These are phyloP conservation scores for Carpinus fangiana DNA, from an alignment of 306 rosid species.

Conservation along the genomic window DNA sequence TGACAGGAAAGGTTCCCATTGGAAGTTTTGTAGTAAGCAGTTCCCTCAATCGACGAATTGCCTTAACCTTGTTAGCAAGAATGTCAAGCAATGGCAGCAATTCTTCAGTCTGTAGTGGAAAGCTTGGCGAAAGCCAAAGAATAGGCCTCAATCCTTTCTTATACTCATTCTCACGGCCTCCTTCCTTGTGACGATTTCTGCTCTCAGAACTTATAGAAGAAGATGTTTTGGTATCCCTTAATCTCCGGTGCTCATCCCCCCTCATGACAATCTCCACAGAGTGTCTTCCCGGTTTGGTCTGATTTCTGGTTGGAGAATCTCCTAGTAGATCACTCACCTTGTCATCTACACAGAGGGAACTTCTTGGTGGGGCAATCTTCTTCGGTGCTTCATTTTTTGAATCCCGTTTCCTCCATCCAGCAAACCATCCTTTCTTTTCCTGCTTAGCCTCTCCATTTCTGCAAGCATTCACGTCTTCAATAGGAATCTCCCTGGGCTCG, in stretches of 20 bases:
- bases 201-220: constrained; percentile 49
- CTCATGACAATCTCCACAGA: constrained; percentile 67
- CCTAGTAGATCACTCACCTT: constrained; percentile 86
- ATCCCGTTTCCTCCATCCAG: constrained; percentile 94
- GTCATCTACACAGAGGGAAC: constrained; percentile 77
- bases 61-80: constrained; percentile 96
- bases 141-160: constrained; percentile 94
- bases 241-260: constrained; percentile 78
- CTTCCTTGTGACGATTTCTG: constrained; percentile 73
- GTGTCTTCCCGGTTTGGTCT: constrained; percentile 73
- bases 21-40: constrained; percentile 98
- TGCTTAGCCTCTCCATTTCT: constrained; percentile 65
- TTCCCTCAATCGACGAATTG: constrained; percentile 95
- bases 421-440: constrained; percentile 96
- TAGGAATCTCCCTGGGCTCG: constrained; percentile 68
- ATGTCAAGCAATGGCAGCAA: constrained; percentile 94
- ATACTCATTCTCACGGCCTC: constrained; percentile 79
- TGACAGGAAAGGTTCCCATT: constrained; percentile 92
- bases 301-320: constrained; percentile 68
- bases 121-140: constrained; percentile 95
- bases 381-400: constrained; percentile 55
- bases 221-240: constrained; percentile 55
- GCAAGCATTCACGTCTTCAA: constrained; percentile 55
- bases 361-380: constrained; percentile 76
- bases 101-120: constrained; percentile 84